phyloP scores from a whole-genome alignment of 208 protist genomes.

The Leishmania gerbilli region DNA sequence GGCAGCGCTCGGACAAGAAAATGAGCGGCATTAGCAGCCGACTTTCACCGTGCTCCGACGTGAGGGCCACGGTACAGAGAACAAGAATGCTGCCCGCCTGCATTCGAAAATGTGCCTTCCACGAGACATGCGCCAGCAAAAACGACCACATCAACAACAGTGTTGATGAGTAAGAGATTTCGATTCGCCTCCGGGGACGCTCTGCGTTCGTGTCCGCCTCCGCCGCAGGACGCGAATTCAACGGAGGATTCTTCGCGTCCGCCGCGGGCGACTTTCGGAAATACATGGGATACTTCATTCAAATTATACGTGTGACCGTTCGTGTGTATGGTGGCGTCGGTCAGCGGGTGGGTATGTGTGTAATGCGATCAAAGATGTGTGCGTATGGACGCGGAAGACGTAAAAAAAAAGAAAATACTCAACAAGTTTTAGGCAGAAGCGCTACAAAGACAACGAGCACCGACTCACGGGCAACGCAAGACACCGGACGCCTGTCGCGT shows the following conservation, averaged over 20 bases:
- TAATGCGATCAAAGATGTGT: not conserved
- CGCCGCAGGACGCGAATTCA: not conserved
- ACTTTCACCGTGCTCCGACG: conserved; percentile 72
- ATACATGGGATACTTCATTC: conserved; percentile 21
- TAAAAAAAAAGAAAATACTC: not conserved
- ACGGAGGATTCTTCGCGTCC: not conserved
- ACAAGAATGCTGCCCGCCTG: conserved; percentile 57
- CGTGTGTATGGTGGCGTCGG: not conserved
- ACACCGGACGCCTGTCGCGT: not conserved
- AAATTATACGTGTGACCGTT: not conserved
- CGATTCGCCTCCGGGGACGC: conserved; percentile 23
- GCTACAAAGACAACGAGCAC: not conserved
- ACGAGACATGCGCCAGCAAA: conserved; percentile 58
- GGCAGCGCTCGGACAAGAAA: conserved; percentile 73
- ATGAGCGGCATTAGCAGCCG: conserved; percentile 79
- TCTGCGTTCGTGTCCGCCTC: not conserved
- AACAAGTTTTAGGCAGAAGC: not conserved
- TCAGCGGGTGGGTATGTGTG: not conserved
- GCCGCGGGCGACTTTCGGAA: not conserved
- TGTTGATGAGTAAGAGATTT: conserved; percentile 86
- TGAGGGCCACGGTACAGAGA: conserved; percentile 55
- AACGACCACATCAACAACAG: conserved; percentile 70
- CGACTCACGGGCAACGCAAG: not conserved
- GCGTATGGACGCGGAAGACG: not conserved
- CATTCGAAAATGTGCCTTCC: conserved; percentile 36